Evolutionary conservation across 805 yeast genomes (phyloP).

Genomic region (Myxozyma monticola): DNA sequence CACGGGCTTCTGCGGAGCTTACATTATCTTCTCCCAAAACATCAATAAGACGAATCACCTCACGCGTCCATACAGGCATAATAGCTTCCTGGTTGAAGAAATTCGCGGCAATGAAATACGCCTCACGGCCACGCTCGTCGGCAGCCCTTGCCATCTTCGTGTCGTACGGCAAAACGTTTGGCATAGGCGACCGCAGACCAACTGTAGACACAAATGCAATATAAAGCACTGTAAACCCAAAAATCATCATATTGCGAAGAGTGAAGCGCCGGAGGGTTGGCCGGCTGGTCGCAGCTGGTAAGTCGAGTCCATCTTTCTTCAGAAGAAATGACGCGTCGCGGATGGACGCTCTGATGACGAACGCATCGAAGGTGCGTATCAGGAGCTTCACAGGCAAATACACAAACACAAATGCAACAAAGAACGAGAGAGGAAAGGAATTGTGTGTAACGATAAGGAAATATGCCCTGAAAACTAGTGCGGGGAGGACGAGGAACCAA

Average conservation of each 20-base stretch:
- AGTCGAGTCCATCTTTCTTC: background rate
- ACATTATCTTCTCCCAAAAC: constrained; percentile 24
- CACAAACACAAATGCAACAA: constrained; percentile 15
- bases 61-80: constrained; percentile 19
- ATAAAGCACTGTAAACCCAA: constrained; percentile 1
- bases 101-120: constrained; percentile 25
- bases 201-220: background rate
- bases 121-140: background rate
- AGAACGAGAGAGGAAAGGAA: constrained; percentile 13
- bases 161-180: background rate
- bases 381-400: constrained; percentile 16
- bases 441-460: constrained; percentile 23
- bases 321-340: too few species aligned
- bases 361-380: too few species aligned
- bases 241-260: background rate
- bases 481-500: constrained; percentile 17
- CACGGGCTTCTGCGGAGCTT: too few species aligned
- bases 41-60: constrained; percentile 12
- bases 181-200: constrained; percentile 6
- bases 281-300: background rate
- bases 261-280: background rate
- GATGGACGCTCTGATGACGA: background rate
- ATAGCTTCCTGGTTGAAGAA: constrained; percentile 19
- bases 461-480: constrained; percentile 11
- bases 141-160: background rate